A percentile compares a stretch with the other conserved stretches of the same genome.
Conservation (phyloP, 2,329 filamentous ascomycete genomes). For the Teratosphaeria epicoccoides region DNA sequence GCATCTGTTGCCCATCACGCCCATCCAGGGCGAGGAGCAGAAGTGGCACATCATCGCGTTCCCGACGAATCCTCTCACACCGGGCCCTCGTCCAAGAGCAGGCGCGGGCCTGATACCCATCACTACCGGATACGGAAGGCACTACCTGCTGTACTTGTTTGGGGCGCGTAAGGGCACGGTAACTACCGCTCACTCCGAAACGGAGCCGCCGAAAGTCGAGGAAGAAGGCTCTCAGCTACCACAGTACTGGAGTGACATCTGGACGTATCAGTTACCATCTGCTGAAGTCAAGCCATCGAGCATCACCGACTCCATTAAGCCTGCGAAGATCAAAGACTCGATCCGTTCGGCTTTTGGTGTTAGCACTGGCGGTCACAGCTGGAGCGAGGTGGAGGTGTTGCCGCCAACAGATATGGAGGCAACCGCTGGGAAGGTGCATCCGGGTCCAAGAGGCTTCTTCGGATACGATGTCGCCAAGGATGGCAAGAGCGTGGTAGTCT, state of each 20-base stretch:
- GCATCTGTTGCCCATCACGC: constrained; percentile 15
- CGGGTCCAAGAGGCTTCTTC: constrained; percentile 33
- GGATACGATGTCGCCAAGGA: constrained; percentile 30
- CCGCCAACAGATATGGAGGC: constrained; percentile 24
- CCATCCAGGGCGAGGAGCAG: constrained; percentile 15
- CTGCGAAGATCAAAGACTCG: constrained; percentile 35
- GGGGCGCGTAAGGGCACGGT: constrained; percentile 17
- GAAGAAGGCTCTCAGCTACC: constrained; percentile 1
- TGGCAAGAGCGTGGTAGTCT: constrained; percentile 29
- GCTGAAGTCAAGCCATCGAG: constrained; percentile 17
- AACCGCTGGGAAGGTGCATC: constrained; percentile 34
- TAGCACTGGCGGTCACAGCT: constrained; percentile 31
- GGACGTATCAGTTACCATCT: constrained; percentile 35
- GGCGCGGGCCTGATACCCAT: constrained; percentile 32
- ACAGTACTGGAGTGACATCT: constrained; percentile 31
- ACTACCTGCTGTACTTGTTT: constrained; percentile 36
- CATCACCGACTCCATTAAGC: constrained; percentile 25
- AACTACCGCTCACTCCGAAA: constrained; percentile 9
- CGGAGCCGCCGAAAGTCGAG: constrained; percentile 9
- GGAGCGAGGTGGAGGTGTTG: constrained; percentile 33
- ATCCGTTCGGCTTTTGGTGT: constrained; percentile 32
- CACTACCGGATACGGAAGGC: constrained; percentile 34
- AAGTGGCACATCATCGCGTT: constrained; percentile 32
- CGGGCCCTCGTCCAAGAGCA: constrained; percentile 31
- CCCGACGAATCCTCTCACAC: constrained; percentile 33